Evolutionary conservation across 1,284 basidiomycete species (phyloP).

Genomic region (Apiotrichum gamsii): DNA sequence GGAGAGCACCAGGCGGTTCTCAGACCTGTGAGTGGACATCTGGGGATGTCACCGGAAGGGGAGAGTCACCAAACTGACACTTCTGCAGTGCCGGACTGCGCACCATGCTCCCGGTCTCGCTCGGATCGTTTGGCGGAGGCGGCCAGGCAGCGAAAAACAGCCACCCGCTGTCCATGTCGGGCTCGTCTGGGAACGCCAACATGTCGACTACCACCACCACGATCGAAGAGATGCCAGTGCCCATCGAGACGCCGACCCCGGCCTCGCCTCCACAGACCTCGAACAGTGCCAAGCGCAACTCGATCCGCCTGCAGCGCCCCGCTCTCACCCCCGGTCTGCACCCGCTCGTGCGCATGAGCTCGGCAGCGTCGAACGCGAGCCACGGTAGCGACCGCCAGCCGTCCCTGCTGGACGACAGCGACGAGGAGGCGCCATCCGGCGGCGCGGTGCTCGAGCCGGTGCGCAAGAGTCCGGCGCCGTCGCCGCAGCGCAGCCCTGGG

Average conservation of each 20-base stretch:
- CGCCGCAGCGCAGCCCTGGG: not conserved
- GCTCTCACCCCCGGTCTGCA: not conserved
- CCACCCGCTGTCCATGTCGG: too few species aligned
- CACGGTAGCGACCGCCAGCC: not conserved
- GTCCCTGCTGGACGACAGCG: too few species aligned
- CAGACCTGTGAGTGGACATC: not conserved
- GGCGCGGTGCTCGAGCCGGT: not conserved
- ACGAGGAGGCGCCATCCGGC: too few species aligned
- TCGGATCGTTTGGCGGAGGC: not conserved
- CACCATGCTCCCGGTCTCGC: constrained; percentile 3
- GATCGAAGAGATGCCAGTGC: too few species aligned
- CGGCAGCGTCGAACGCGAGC: not conserved
- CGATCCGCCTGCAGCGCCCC: not conserved
- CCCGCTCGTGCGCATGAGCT: not conserved
- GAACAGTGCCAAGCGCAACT: not conserved
- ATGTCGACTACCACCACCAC: too few species aligned
- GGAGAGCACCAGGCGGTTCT: not conserved
- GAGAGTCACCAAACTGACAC: too few species aligned
- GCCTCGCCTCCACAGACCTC: not conserved
- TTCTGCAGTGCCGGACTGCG: not conserved
- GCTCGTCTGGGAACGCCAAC: too few species aligned
- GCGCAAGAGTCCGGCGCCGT: not conserved
- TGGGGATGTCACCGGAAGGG: too few species aligned
- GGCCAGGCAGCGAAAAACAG: too few species aligned
- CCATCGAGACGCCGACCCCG: not conserved